A percentile compares a stretch with the other conserved stretches of the same genome.
These are phyloP conservation scores for Buxus sempervirens DNA, from an alignment of 164 flowering plant species.

Conservation along the genomic window DNA sequence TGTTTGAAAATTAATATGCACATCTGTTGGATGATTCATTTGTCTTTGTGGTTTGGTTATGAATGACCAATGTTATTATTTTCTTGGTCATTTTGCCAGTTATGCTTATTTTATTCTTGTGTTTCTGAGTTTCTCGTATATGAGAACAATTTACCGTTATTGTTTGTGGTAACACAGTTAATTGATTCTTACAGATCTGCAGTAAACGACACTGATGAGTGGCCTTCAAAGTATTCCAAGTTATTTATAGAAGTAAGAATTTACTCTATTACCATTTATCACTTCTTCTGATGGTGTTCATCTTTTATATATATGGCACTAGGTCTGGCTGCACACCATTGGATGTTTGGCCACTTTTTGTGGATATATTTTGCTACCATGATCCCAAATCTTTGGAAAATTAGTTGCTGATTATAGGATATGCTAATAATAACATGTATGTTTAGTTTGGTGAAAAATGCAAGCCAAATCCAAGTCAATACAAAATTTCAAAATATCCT, in stretches of 20 bases:
- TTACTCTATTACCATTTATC: neutral
- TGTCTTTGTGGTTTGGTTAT: neutral
- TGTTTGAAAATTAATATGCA: neutral
- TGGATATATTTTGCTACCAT: no score
- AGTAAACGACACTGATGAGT: conserved; percentile 86
- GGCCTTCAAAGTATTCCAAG: conserved; percentile 98
- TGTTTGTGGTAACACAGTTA: neutral
- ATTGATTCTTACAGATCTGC: conserved; percentile 55
- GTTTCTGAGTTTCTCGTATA: neutral
- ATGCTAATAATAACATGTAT: no score
- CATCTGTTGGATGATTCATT: neutral
- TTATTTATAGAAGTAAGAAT: conserved; percentile 76
- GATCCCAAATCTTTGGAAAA: neutral
- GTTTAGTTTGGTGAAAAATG: neutral
- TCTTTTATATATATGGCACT: neutral
- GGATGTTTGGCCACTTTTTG: neutral
- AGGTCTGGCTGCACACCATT: neutral
- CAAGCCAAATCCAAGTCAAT: neutral
- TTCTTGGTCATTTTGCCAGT: neutral
- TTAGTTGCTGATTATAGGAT: neutral
- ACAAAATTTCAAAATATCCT: no score
- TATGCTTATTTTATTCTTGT: neutral
- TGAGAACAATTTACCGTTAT: neutral
- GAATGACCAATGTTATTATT: neutral
- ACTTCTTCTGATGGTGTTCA: neutral